Base-by-base conservation (phyloP, 805 yeast species). In the Debaryomyces maramus region DNA sequence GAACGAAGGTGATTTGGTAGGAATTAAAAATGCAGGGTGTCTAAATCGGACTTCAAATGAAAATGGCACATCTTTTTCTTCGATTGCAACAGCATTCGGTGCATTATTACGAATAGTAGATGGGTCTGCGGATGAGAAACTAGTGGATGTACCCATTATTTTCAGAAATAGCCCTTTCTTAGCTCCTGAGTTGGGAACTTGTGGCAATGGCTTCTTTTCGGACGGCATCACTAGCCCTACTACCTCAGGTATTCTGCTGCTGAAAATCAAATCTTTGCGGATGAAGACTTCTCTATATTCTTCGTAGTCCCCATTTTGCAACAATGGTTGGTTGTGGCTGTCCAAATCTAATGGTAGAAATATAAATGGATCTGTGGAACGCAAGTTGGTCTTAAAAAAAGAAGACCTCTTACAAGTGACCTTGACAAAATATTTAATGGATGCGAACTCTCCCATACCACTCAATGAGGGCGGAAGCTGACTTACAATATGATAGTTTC, bases 321-420 rank as follows among this genome's bases (percentile, higher is more conserved):
- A 8, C 13, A 50, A 39, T 2, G 56, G 59, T 17, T 43, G 43
- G 23, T 53, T 54, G n/a, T 50, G 50, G 35, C 44, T 33, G 48
- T 65, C 60, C 38, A 58, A 43, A 51, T 65, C 80, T 26, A 72
- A 53, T 0, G 87, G 86, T 21, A 77, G 55, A 45, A 82, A 78
- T 3, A 64, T 59, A 46, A 83, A 77, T 4, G 81, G 83, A 33
- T 70, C 70, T 34, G 53, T 54, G 8, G 70, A 55, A 27, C 85
- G 61, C 22, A 72, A 50, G 43, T 78, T 81, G 19, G 67, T 36
- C 39, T 72, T 72, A 40, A 77, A 61, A 22, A 78, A 51, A 3
- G 80, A 68, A 2, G 81, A 58, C 33, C 81, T 53, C 41, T 75
- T 76, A 30, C 81, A 80, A 0, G 86, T 81, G 7, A 71, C 84